Evolutionary conservation across 768 basidiomycete species (phyloP).

Genomic region (Termitomyces sp.): DNA sequence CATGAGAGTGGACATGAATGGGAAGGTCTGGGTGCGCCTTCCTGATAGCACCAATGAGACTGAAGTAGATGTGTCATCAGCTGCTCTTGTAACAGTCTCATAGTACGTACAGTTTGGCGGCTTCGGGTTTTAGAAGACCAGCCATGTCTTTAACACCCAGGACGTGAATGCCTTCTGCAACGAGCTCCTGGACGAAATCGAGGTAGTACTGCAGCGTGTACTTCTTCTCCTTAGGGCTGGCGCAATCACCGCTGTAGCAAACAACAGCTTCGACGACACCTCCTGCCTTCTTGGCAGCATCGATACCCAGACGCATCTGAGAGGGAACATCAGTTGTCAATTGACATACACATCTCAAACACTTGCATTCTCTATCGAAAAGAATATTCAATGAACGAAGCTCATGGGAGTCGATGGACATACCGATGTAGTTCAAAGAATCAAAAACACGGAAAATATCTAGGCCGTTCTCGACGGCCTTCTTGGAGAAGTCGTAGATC

Average conservation of each 20-base stretch:
- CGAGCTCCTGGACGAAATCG: conserved; percentile 90
- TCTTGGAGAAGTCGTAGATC: conserved; percentile 99
- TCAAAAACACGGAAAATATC: conserved; percentile 99
- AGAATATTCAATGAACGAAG: conserved; percentile 1
- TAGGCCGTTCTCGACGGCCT: conserved; percentile 98
- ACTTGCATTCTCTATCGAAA: conserved; percentile 64
- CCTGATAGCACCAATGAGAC: conserved; percentile 91
- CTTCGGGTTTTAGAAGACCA: conserved; percentile 90
- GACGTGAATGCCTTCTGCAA: conserved; percentile 93
- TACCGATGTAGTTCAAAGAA: conserved; percentile 97
- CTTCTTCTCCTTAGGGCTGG: conserved; percentile 91
- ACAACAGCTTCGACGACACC: conserved; percentile 97
- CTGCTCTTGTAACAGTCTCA: background rate
- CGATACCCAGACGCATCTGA: conserved; percentile 96
- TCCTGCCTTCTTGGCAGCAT: conserved; percentile 99
- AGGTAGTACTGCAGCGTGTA: conserved; percentile 98
- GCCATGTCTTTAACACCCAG: conserved; percentile 99
- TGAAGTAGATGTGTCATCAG: conserved; percentile 23
- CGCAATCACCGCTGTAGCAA: conserved; percentile 98
- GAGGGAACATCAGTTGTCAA: background rate
- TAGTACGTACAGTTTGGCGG: conserved; percentile 76
- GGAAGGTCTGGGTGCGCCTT: conserved; percentile 96
- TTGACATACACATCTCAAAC: background rate
- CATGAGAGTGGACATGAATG: conserved; percentile 99
- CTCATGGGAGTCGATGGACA: conserved; percentile 1